These are phyloP conservation scores for Clarireedia homoeocarpa DNA, from an alignment of 2,329 filamentous ascomycete species.

Conservation along the genomic window DNA sequence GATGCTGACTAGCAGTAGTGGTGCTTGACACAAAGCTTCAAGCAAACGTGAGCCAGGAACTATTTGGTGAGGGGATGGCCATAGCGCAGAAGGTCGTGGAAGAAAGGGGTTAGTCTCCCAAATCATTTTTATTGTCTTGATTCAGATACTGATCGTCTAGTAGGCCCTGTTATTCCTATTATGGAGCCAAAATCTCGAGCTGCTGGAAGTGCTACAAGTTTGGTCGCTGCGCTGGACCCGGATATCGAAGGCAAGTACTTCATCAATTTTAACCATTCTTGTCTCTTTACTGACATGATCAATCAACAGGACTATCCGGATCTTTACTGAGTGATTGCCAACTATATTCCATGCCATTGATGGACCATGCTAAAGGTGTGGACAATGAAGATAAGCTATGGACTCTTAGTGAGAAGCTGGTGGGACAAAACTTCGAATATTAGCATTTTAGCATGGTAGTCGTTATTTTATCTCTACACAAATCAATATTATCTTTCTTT, in stretches of 20 bases:
- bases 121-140: too few species aligned
- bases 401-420: constrained; percentile 11
- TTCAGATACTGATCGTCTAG: too few species aligned
- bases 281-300: neutral
- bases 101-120: neutral
- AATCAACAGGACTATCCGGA: neutral
- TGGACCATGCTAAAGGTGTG: neutral
- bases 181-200: constrained; percentile 4
- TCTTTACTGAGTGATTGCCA: constrained; percentile 10
- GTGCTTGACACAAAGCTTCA: neutral
- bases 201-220: constrained; percentile 25
- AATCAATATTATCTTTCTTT: too few species aligned
- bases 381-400: constrained; percentile 12
- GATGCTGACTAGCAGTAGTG: neutral
- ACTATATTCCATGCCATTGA: neutral
- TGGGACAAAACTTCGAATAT: constrained; percentile 10
- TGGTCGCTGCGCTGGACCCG: constrained; percentile 34
- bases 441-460: neutral
- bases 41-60: neutral
- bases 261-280: too few species aligned
- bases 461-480: too few species aligned
- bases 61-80: neutral
- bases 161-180: neutral
- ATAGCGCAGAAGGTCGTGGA: neutral
- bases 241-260: neutral